Conservation (phyloP, 2,329 filamentous ascomycete genomes). For the Fusarium buharicum region DNA sequence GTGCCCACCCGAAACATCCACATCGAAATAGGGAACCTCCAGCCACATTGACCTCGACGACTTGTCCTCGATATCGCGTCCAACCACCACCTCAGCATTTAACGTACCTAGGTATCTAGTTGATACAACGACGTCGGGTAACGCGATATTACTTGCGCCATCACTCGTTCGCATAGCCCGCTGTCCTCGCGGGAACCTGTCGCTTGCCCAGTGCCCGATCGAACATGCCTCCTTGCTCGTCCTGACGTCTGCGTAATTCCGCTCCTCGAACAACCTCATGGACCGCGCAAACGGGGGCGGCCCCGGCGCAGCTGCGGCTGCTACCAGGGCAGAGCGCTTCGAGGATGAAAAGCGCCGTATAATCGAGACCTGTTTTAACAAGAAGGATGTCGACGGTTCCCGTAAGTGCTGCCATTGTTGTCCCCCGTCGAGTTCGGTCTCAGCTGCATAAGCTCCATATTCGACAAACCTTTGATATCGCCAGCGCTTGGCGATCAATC, state of each 20-base stretch:
- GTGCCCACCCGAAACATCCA: conserved; percentile 38
- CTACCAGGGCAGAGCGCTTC: conserved; percentile 78
- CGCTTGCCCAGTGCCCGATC: conserved; percentile 18
- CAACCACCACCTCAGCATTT: conserved; percentile 16
- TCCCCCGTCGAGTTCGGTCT: conserved; percentile 7
- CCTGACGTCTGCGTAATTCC: conserved; percentile 42
- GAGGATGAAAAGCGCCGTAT: conserved; percentile 97
- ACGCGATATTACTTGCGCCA: conserved; percentile 17
- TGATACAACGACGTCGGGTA: conserved; percentile 1
- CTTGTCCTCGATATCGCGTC: conserved; percentile 34
- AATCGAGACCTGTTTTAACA: conserved; percentile 92
- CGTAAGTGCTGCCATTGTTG: conserved; percentile 65
- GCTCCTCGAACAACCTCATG: conserved; percentile 46
- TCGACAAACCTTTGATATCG: background rate
- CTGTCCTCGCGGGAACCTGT: conserved; percentile 2
- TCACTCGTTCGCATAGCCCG: conserved; percentile 4
- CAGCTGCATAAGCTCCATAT: background rate
- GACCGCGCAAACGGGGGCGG: conserved; percentile 54
- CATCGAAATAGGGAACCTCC: conserved; percentile 42
- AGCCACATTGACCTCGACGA: conserved; percentile 43
- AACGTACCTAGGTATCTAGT: background rate
- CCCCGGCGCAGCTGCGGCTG: conserved; percentile 49
- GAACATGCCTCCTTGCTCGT: conserved; percentile 47
- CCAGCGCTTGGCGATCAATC: background rate
- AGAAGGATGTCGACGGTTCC: conserved; percentile 86